Evolutionary conservation across 2,329 filamentous ascomycete genomes (phyloP).

Genomic region (Colletotrichum eleusines): DNA sequence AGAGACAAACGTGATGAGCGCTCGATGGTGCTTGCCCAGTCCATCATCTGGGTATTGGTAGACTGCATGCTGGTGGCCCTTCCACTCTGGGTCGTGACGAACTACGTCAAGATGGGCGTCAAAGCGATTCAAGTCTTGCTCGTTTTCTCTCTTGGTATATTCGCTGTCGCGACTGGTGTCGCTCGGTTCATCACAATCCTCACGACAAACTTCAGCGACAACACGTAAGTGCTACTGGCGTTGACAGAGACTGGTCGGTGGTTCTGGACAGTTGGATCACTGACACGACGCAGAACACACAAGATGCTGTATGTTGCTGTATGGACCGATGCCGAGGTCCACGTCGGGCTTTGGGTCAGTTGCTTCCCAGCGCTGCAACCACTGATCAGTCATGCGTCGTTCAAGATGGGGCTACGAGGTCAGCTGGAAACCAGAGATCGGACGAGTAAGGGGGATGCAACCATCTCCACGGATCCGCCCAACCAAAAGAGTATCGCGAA

Average conservation of each 20-base stretch:
- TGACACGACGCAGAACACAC: conserved; percentile 48
- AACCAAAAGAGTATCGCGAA: conserved; percentile 2
- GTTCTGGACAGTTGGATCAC: background rate
- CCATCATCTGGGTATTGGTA: conserved; percentile 49
- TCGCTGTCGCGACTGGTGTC: conserved; percentile 53
- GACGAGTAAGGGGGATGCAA: background rate
- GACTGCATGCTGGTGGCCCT: conserved; percentile 52
- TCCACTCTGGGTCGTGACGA: conserved; percentile 53
- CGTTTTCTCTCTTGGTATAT: conserved; percentile 54
- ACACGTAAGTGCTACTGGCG: conserved; percentile 48
- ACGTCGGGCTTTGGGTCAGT: conserved; percentile 57
- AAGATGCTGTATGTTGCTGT: conserved; percentile 52
- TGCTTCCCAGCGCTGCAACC: conserved; percentile 57
- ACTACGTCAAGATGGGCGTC: conserved; percentile 51
- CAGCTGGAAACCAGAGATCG: conserved; percentile 6
- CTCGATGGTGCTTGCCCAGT: conserved; percentile 51
- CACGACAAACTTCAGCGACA: conserved; percentile 47
- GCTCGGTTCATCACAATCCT: conserved; percentile 54
- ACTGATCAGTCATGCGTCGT: conserved; percentile 21
- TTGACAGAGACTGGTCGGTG: background rate
- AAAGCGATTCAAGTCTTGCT: conserved; percentile 52
- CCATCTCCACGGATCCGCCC: background rate
- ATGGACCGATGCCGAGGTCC: conserved; percentile 57
- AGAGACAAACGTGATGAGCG: conserved; percentile 44
- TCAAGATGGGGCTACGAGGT: conserved; percentile 12